Percentiles rank a stretch among this genome's conserved stretches.
Evolutionary conservation across 169 alveolate genomes (phyloP).

Genomic region (Perkinsus marinus): DNA sequence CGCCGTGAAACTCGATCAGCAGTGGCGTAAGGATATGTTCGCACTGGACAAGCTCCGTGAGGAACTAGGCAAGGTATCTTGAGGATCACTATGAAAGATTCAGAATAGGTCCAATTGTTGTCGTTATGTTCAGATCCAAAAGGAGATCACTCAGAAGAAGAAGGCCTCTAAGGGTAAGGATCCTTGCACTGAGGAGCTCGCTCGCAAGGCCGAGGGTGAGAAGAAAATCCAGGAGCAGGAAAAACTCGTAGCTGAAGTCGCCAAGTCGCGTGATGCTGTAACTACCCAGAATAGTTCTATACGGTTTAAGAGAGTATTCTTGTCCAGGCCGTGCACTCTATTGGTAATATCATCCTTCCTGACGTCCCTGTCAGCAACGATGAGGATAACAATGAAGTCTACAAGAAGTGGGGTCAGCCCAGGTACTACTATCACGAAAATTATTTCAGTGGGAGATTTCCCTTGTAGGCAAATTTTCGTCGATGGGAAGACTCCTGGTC

Average conservation of each 20-base stretch:
- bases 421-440: slow-evolving; percentile 53
- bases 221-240: slow-evolving; percentile 40
- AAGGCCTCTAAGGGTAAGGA: slow-evolving; percentile 23
- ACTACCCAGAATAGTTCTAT: too few relatives aligned
- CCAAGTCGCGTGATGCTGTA: slow-evolving; percentile 39
- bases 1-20: slow-evolving; percentile 24
- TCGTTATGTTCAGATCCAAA: slow-evolving; percentile 25
- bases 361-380: slow-evolving; percentile 78
- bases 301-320: background rate
- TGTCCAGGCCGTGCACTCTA: slow-evolving; percentile 4
- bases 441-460: too few relatives aligned
- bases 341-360: slow-evolving; percentile 81
- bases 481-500: background rate
- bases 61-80: slow-evolving; percentile 17
- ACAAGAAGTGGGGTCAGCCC: slow-evolving; percentile 77
- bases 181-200: background rate
- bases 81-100: slow-evolving; percentile 31
- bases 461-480: background rate
- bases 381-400: slow-evolving; percentile 79
- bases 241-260: slow-evolving; percentile 38
- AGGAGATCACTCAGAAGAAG: slow-evolving; percentile 37
- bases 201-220: slow-evolving; percentile 23
- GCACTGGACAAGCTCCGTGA: slow-evolving; percentile 50
- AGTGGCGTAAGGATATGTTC: slow-evolving; percentile 58
- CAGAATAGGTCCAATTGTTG: slow-evolving; percentile 19